A percentile compares a stretch with the other conserved stretches of the same genome.
Conservation (phyloP, 2,329 filamentous ascomycete genomes). For the Diplocarpon mali region DNA sequence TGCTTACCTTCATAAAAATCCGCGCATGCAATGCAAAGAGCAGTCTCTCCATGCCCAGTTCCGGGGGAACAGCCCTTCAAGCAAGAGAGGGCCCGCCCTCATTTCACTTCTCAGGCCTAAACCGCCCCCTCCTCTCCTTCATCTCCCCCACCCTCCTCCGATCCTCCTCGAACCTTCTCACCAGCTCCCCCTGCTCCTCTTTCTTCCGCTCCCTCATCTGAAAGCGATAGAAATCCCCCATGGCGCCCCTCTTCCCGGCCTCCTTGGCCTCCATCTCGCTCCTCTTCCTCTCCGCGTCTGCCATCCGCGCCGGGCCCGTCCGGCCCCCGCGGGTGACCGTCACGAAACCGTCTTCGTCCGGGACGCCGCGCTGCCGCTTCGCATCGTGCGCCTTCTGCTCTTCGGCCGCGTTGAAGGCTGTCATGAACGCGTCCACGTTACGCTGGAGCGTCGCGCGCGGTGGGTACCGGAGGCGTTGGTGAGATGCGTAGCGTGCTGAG, state of each 20-base stretch:
- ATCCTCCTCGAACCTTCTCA: constrained; percentile 68
- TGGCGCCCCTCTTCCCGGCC: constrained; percentile 49
- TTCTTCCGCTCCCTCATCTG: constrained; percentile 73
- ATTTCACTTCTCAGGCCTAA: constrained; percentile 37
- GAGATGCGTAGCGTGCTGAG: constrained; percentile 46
- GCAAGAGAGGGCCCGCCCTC: too few species aligned
- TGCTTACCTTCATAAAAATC: too few species aligned
- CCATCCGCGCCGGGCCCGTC: constrained; percentile 60
- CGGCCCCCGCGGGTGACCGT: constrained; percentile 76
- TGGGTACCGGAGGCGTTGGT: constrained; percentile 64
- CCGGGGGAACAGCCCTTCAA: too few species aligned
- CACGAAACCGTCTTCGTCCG: constrained; percentile 91
- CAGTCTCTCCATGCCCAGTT: too few species aligned
- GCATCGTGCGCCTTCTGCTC: constrained; percentile 50
- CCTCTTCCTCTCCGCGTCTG: constrained; percentile 53
- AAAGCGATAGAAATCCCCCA: constrained; percentile 73
- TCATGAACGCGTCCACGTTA: constrained; percentile 77
- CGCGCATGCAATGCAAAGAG: not conserved
- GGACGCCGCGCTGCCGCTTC: constrained; percentile 60
- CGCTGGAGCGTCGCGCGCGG: constrained; percentile 54
- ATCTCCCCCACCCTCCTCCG: constrained; percentile 59
- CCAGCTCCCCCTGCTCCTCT: constrained; percentile 56
- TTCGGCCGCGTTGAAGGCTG: constrained; percentile 63
- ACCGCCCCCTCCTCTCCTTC: constrained; percentile 49
- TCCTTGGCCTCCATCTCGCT: constrained; percentile 52